Conservation (phyloP, 2,329 filamentous ascomycete genomes). For the Paradendryphiella salina region DNA sequence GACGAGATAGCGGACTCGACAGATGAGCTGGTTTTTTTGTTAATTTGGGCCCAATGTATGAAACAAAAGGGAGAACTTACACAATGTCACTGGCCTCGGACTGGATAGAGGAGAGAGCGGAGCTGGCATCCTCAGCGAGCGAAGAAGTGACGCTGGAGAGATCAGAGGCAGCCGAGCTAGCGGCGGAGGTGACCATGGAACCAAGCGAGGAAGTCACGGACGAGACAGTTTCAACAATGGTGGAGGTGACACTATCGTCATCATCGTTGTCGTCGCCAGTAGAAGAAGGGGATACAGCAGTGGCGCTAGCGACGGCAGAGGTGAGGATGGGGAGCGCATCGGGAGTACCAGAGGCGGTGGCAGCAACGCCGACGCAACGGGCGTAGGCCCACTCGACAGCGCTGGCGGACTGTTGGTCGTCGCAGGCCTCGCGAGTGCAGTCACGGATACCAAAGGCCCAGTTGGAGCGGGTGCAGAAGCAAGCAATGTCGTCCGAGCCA, state of each 20-base stretch:
- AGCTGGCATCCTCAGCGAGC: slow-evolving; percentile 12
- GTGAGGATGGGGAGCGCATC: slow-evolving; percentile 22
- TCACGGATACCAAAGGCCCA: slow-evolving; percentile 55
- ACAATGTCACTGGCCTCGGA: slow-evolving; percentile 9
- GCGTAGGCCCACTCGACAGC: slow-evolving; percentile 42
- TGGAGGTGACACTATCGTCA: slow-evolving; percentile 3
- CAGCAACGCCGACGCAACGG: slow-evolving; percentile 39
- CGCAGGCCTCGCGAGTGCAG: slow-evolving; percentile 51
- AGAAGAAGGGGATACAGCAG: slow-evolving; percentile 4
- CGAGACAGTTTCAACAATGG: slow-evolving; percentile 20
- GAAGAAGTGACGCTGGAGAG: slow-evolving; percentile 10
- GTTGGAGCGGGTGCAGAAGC: slow-evolving; percentile 52
- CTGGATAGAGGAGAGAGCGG: slow-evolving; percentile 12
- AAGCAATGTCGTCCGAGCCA: slow-evolving; percentile 42
- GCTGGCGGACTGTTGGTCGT: slow-evolving; percentile 24
- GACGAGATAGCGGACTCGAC: slow-evolving; percentile 3
- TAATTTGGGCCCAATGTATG: not conserved
- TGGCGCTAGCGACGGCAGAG: slow-evolving; percentile 15
- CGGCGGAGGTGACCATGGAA: slow-evolving; percentile 8
- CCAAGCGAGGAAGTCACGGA: slow-evolving; percentile 8
- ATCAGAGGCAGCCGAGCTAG: slow-evolving; percentile 7
- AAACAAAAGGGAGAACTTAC: not conserved
- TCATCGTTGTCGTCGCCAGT: not conserved
- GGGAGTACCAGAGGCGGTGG: slow-evolving; percentile 16
- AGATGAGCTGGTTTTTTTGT: not conserved